Evolutionary conservation across 208 protist genomes (phyloP), one percentile per base, ranked within the genome.

Genomic region (Leishmania lainsoni): DNA sequence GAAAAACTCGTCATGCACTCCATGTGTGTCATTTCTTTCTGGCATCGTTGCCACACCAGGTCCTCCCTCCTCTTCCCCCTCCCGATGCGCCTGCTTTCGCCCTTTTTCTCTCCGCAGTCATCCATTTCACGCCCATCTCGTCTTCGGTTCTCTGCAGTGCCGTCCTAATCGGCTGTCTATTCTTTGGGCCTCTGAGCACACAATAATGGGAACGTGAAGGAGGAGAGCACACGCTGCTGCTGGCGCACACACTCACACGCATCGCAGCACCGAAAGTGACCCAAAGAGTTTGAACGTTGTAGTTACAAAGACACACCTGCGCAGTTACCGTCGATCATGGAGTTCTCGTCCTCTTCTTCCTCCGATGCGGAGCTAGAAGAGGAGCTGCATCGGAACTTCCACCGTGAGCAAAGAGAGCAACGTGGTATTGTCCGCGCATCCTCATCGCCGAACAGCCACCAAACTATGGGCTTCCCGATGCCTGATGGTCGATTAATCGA

Each of bases 331-430:
- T 39, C 39, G 10, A 58, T 14, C 9, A 85, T 94, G 73, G 85
- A 91, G 48, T 90, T 87, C 80, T 94, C 89, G 10, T 93, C 91
- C 12, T 92, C 91, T 29, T 93, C 91, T 8, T 92, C 89, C 35
- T 87, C 83, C 20, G 91, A 95, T 74, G 85, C 89, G n/a, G 91
- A 92, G 32, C 85, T 95, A 68, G 79, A 84, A 76, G 85, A 76
- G 10, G 86, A 88, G 70, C 85, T 95, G 49, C 83, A 65, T 63
- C 78, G 84, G 5, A 89, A 93, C 69, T 78, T 74, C 5, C 86
- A 79, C 20, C 80, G 74, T 20, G 66, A 84, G 32, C 75, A 61
- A 5, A 32, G 61, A 26, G 76, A 82, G 45, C 81, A 93, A 61
- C 65, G 85, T 32, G 81, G 83, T 39, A 88, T 91, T 65, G 81